A percentile compares a stretch with the other conserved stretches of the same genome.
Evolutionary conservation across 1,284 basidiomycete genomes (phyloP).

Genomic region (Heimioporus punctisporus): DNA sequence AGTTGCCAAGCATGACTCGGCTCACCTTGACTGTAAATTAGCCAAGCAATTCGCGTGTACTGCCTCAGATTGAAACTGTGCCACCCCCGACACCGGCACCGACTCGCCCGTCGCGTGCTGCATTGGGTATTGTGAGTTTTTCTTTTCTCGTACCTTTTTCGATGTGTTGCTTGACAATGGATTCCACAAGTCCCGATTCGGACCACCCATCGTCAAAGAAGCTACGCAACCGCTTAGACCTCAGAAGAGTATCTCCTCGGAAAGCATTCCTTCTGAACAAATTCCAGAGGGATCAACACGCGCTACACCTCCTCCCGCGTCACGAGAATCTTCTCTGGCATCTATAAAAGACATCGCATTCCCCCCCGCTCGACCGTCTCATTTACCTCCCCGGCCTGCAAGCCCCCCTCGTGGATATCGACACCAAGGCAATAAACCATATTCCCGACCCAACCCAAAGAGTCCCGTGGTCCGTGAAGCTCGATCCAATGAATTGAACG

Average conservation of each 20-base stretch:
- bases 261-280: conserved; percentile 15
- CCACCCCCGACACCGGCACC: neutral
- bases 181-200: conserved; percentile 31
- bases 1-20: neutral
- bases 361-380: conserved; percentile 10
- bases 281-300: conserved; percentile 18
- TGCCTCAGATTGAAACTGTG: conserved; percentile 15
- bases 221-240: conserved; percentile 7
- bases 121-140: conserved; percentile 19
- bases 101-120: conserved; percentile 20
- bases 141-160: neutral
- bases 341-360: conserved; percentile 17
- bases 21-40: conserved; percentile 14
- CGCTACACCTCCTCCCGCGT: conserved; percentile 30
- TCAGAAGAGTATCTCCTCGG: conserved; percentile 13
- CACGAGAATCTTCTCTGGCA: conserved; percentile 31
- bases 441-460: neutral
- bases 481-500: conserved; percentile 3
- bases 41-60: conserved; percentile 4
- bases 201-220: conserved; percentile 30
- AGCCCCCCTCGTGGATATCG: conserved; percentile 18
- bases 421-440: conserved; percentile 4
- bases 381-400: conserved; percentile 25
- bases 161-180: neutral
- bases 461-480: conserved; percentile 1